Conservation (phyloP, 352 stramenopile species). For the Vaucheria bursata region DNA sequence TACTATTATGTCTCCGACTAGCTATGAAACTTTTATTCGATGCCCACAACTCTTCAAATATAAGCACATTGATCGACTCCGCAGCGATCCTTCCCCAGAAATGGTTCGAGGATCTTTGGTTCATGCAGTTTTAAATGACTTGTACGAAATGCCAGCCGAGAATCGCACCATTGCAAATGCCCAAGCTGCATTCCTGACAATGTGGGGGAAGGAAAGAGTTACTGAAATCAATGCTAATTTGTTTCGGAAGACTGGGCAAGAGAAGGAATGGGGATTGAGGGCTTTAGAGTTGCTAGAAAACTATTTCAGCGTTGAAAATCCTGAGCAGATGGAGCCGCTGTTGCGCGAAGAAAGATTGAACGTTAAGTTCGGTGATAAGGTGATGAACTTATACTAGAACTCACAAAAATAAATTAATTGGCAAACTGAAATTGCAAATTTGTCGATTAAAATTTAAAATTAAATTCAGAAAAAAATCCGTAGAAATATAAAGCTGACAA, state of each 20-base stretch:
- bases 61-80: not conserved
- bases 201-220: not conserved
- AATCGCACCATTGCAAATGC: not conserved
- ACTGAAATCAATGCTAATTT: not conserved
- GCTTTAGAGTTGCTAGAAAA: conserved; percentile 3
- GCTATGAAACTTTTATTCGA: not conserved
- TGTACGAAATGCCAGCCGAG: not conserved
- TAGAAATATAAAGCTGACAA: too few species aligned
- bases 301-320: not conserved
- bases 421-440: too few species aligned
- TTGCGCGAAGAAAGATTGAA: not conserved
- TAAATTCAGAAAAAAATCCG: too few species aligned
- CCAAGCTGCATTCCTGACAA: not conserved
- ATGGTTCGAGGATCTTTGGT: not conserved
- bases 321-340: not conserved
- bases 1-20: not conserved
- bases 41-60: conserved; percentile 4
- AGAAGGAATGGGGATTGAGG: not conserved
- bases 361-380: not conserved
- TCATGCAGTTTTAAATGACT: not conserved
- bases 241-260: not conserved
- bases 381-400: too few species aligned
- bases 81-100: not conserved
- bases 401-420: too few species aligned
- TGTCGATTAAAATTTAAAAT: too few species aligned